Base-by-base conservation (phyloP, 2,329 filamentous ascomycete genomes). In the Fusarium vanettenii region DNA sequence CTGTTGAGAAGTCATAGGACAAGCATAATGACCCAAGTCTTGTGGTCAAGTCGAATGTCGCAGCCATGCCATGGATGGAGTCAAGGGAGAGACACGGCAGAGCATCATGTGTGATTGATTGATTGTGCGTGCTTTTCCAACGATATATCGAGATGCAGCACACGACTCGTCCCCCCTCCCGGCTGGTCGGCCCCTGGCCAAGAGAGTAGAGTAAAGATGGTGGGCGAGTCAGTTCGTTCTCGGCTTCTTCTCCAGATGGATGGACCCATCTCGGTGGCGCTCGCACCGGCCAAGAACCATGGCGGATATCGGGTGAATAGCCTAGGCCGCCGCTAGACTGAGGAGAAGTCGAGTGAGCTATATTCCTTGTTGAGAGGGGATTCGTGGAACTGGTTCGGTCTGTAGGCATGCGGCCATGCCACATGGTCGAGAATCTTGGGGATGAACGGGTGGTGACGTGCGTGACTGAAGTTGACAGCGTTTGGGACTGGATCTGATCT, bases 171-270 rank as follows among this genome's bases (percentile, higher is more conserved):
- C 27, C 18, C n/a, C 48, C 74, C 31, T 50, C n/a, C 37, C 72
- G 72, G 72, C 45, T 66, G 52, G 45, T 75, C 72, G 72, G 72
- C 72, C 66, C 48, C 48, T 63, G 60, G 66, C 72, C 72, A 75
- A 72, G 69, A 48, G 29, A 31, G 29, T 31, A 31, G 29, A 31
- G 29, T 31, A 11, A 14, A 55, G 45, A 22, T 55, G 61, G 60
- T 56, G 61, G 33, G 56, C 61, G 61, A 64, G 61, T 64, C 61
- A 64, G 61, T 20, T 52, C 48, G 48, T 29, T 52, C 48, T 52
- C 48, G 48, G 48, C 9, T 29, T 52, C 48, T 31, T 52, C 48
- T 52, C 48, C 27, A 52, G 48, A 52, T 52, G 48, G 61, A 64
- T 64, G 62, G 50, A 45, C 50, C 50, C 50, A 45, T 64, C 61